Evolutionary conservation across 306 rosid genomes (phyloP), one percentile per base, ranked within the genome.

Genomic region (Prunus armeniaca): DNA sequence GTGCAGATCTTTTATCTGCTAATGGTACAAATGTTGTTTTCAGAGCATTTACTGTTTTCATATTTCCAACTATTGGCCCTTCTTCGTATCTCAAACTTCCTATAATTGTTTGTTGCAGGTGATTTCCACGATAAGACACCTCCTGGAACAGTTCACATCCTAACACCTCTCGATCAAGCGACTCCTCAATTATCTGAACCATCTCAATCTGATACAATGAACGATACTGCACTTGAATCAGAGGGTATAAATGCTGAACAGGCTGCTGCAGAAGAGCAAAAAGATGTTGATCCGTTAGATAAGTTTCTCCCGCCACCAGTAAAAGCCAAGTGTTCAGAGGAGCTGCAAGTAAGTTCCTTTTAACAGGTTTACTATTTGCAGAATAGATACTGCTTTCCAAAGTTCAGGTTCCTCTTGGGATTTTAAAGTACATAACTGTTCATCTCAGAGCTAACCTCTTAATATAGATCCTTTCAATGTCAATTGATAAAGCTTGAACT

Each of bases 281-380:
- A 81, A 28, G 79, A 69, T 56, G 77, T 45, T 43, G 87, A 87
- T 71, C 89, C 89, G 2, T 84, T 95, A 78, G 89, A 88, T 77
- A 87, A 61, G 60, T 96, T 91, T 84, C 93, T 92, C 69, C 98
- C 93, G 72, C 88, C 96, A 18, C 96, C 93, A 17, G 85, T 88
- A 52, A 88, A 91, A 76, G 86, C 8, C 20, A 87, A 88, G 87
- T 92, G 99, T 86, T 89, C 93, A 0, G 97, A 88, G 75, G 97
- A 95, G 66, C 80, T 90, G 65, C 99, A 95, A 83, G 99, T 90
- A 83, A 84, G 90, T 76, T 84, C 67, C 71, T 52, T 58, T 72
- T 78, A 28, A 38, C 41, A 43, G 64, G 12, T 64, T 45, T 30
- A 69, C 24, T n/a, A 45, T 67, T 67, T 51, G 19, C 49, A 18